Evolutionary conservation across 345 rosid genomes (phyloP).

Genomic region (Ceriops zippeliana): DNA sequence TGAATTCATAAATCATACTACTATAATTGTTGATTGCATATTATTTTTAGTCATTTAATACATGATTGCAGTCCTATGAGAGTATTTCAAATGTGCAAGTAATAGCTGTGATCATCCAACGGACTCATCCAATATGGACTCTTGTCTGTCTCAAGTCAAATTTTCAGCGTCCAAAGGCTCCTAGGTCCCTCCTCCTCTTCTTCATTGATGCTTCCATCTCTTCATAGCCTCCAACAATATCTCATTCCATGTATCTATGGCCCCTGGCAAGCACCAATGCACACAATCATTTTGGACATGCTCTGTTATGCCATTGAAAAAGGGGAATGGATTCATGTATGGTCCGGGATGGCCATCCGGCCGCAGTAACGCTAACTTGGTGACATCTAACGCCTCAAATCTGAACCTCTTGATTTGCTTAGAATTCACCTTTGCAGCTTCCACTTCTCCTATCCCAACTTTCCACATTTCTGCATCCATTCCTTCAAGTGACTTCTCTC

Average conservation of each 20-base stretch:
- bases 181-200: constrained; percentile 56
- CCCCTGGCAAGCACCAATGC: constrained; percentile 98
- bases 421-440: constrained; percentile 36
- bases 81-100: not conserved
- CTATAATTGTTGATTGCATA: too few relatives aligned
- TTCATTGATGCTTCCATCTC: constrained; percentile 43
- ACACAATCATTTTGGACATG: constrained; percentile 88
- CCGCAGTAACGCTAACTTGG: constrained; percentile 62
- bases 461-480: constrained; percentile 68
- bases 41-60: too few relatives aligned
- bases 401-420: constrained; percentile 27
- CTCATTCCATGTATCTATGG: constrained; percentile 91
- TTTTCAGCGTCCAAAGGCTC: constrained; percentile 36
- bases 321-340: constrained; percentile 73
- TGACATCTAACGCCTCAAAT: constrained; percentile 67
- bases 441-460: constrained; percentile 63
- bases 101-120: constrained; percentile 35
- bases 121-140: constrained; percentile 24
- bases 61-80: too few relatives aligned
- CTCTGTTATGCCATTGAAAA: constrained; percentile 62
- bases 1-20: constrained; percentile 17
- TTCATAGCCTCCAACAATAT: constrained; percentile 57
- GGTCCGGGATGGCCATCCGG: constrained; percentile 98
- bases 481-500: constrained; percentile 64
- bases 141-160: constrained; percentile 33